Conservation (phyloP, 768 basidiomycete species). For the Suillus lakei region DNA sequence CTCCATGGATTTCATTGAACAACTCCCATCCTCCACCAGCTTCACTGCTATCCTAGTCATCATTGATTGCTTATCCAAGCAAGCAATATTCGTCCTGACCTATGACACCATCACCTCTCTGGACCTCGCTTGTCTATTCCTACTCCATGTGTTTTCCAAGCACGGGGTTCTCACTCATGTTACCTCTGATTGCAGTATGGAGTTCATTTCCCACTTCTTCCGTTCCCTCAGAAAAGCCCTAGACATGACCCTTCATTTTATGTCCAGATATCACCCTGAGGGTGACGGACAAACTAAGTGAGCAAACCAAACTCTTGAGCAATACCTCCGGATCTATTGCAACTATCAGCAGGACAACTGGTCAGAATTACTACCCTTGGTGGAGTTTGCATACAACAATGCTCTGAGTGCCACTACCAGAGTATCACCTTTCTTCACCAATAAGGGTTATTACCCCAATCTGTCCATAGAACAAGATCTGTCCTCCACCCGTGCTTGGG, state of each 20-base stretch:
- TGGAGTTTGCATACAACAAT: conserved; percentile 41
- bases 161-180: too few species aligned
- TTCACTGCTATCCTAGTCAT: too few species aligned
- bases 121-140: conserved; percentile 14
- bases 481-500: conserved; percentile 18
- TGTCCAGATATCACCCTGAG: conserved; percentile 31
- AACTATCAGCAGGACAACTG: too few species aligned
- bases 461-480: conserved; percentile 17
- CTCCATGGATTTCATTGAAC: too few species aligned
- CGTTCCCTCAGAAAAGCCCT: conserved; percentile 29
- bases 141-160: conserved; percentile 25
- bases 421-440: conserved; percentile 37
- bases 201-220: conserved; percentile 42
- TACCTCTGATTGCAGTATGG: too few species aligned
- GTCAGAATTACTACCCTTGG: conserved; percentile 33
- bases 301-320: too few species aligned
- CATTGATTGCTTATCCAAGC: background rate
- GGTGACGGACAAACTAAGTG: conserved; percentile 27
- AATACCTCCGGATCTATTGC: too few species aligned
- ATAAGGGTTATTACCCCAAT: conserved; percentile 33
- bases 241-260: conserved; percentile 28
- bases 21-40: too few species aligned
- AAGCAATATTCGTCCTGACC: conserved; percentile 19
- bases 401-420: conserved; percentile 29
- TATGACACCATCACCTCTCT: conserved; percentile 14